Percentiles rank a stretch among this genome's conserved stretches.
Evolutionary conservation across 2,329 filamentous ascomycete species (phyloP).

Genomic region (Diaporthe sp.): DNA sequence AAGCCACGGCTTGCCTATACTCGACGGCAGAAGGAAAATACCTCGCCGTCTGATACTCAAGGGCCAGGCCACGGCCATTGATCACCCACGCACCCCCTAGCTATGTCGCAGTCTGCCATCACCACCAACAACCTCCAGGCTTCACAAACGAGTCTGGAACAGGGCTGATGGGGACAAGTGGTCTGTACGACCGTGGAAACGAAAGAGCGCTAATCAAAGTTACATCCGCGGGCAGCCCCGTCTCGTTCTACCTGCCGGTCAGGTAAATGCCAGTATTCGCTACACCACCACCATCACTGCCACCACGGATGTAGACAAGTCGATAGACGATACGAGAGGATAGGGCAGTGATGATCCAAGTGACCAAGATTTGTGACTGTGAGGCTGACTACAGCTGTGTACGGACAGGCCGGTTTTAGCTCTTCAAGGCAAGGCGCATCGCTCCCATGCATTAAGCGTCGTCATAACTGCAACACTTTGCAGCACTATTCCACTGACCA

Average conservation of each 20-base stretch:
- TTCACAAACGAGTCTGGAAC: not conserved
- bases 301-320: not conserved
- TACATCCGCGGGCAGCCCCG: constrained; percentile 17
- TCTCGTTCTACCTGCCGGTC: constrained; percentile 8
- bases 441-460: constrained; percentile 1
- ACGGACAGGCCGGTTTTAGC: not conserved
- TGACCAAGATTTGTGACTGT: not conserved
- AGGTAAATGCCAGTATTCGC: constrained; percentile 10
- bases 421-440: not conserved
- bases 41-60: not conserved
- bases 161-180: constrained; percentile 9
- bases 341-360: constrained; percentile 1
- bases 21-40: constrained; percentile 3
- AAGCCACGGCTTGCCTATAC: not conserved
- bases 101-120: constrained; percentile 5
- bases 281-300: constrained; percentile 19
- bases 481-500: not conserved
- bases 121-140: not conserved
- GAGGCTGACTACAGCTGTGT: not conserved
- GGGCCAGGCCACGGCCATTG: not conserved
- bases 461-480: not conserved
- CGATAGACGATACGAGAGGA: not conserved
- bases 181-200: not conserved
- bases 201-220: not conserved
- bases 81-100: not conserved